phyloP scores from a whole-genome alignment of 2,329 filamentous ascomycete species.

The Fusarium sarcochroum region DNA sequence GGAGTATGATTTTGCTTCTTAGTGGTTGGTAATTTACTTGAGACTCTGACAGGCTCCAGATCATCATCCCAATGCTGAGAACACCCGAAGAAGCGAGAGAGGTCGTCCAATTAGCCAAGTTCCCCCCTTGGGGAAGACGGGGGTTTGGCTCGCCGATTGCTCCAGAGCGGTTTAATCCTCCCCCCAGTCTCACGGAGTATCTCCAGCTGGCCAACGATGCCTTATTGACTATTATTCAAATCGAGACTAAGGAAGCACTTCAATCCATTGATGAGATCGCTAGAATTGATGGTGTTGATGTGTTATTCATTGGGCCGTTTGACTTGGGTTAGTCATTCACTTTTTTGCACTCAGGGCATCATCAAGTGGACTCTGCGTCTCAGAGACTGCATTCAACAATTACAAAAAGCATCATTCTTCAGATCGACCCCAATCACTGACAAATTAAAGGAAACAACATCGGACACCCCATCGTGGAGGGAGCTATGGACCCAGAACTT shows the following conservation, averaged over 20 bases:
- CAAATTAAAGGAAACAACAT: constrained; percentile 65
- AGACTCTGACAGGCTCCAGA: constrained; percentile 32
- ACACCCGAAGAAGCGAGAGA: constrained; percentile 59
- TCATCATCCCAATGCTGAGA: constrained; percentile 60
- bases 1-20: constrained; percentile 47
- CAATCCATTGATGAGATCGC: constrained; percentile 72
- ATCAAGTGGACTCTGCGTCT: not conserved
- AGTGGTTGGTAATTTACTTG: not conserved
- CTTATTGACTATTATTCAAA: constrained; percentile 74
- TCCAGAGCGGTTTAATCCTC: constrained; percentile 56
- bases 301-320: constrained; percentile 76
- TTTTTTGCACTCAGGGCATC: not conserved
- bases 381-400: no score
- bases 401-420: no score
- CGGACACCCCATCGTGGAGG: constrained; percentile 70
- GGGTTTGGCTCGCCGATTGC: constrained; percentile 64
- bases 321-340: constrained; percentile 63
- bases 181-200: constrained; percentile 60
- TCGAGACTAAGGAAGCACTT: constrained; percentile 74
- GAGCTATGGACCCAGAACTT: constrained; percentile 69
- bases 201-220: constrained; percentile 62
- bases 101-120: constrained; percentile 62
- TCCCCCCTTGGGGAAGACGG: constrained; percentile 61
- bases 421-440: no score
- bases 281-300: constrained; percentile 70